These are phyloP conservation scores for Wallacemonas sp. DNA, from an alignment of 208 protist species.

Conservation along the genomic window DNA sequence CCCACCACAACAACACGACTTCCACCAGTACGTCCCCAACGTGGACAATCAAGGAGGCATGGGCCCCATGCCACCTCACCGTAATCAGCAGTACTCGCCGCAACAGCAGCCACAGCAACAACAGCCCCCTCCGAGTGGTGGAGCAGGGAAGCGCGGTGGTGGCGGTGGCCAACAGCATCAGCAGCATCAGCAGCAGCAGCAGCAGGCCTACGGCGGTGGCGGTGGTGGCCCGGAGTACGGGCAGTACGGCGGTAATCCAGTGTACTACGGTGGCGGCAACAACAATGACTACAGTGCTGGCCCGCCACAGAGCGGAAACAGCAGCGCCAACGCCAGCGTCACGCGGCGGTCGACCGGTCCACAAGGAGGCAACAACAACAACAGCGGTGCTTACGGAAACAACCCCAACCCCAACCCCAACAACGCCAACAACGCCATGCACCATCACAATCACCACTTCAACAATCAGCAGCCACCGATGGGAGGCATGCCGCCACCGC, in stretches of 20 bases:
- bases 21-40: slow-evolving; percentile 9
- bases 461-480: slow-evolving; percentile 2
- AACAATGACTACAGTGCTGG: slow-evolving; percentile 24
- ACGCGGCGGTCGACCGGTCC: slow-evolving; percentile 23
- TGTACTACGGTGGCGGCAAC: slow-evolving; percentile 18
- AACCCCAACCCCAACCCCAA: background rate
- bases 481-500: slow-evolving; percentile 4
- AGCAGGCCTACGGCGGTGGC: slow-evolving; percentile 25
- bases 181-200: slow-evolving; percentile 24
- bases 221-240: slow-evolving; percentile 11
- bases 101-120: too few relatives aligned
- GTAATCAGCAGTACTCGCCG: slow-evolving; percentile 6
- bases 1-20: background rate
- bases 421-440: background rate
- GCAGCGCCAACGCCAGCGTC: slow-evolving; percentile 8
- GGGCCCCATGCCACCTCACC: background rate
- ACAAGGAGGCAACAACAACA: slow-evolving; percentile 25
- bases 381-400: slow-evolving; percentile 10
- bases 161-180: slow-evolving; percentile 22
- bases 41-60: background rate
- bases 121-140: background rate
- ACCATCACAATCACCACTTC: slow-evolving; percentile 12
- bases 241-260: background rate
- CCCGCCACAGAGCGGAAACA: slow-evolving; percentile 23
- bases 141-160: slow-evolving; percentile 29